Conservation (phyloP, 2,329 filamentous ascomycete genomes). For the Drechslera avenae region DNA sequence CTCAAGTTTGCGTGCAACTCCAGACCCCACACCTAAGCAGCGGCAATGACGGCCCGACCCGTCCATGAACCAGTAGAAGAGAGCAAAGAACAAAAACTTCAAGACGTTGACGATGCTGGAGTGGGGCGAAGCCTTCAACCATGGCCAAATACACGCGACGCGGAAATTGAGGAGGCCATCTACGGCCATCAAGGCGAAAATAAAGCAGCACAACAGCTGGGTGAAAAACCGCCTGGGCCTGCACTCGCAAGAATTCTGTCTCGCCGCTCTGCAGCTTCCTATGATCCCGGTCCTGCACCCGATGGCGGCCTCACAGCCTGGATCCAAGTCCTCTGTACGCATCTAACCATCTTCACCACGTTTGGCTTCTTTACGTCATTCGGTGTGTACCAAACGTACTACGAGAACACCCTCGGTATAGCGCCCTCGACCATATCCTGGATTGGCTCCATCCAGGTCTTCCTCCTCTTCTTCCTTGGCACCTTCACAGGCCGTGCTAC, state of each 20-base stretch:
- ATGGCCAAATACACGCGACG: slow-evolving; percentile 24
- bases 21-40: background rate
- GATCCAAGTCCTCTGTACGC: slow-evolving; percentile 58
- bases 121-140: slow-evolving; percentile 8
- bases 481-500: slow-evolving; percentile 38
- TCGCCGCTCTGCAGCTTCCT: slow-evolving; percentile 30
- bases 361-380: slow-evolving; percentile 62
- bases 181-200: slow-evolving; percentile 6
- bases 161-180: slow-evolving; percentile 21
- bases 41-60: background rate
- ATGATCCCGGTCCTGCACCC: slow-evolving; percentile 38
- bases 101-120: background rate
- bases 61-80: background rate
- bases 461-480: slow-evolving; percentile 40
- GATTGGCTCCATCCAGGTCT: slow-evolving; percentile 42
- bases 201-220: slow-evolving; percentile 1
- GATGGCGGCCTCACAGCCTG: slow-evolving; percentile 62
- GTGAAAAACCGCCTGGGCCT: background rate
- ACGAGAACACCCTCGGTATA: slow-evolving; percentile 48
- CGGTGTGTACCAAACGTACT: slow-evolving; percentile 62
- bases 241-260: slow-evolving; percentile 27
- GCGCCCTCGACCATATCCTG: slow-evolving; percentile 44
- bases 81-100: background rate
- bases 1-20: background rate
- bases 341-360: slow-evolving; percentile 61